These are phyloP conservation scores for Cryptococcus hybrid DNA, from an alignment of 1,284 basidiomycete genomes.

Conservation along the genomic window DNA sequence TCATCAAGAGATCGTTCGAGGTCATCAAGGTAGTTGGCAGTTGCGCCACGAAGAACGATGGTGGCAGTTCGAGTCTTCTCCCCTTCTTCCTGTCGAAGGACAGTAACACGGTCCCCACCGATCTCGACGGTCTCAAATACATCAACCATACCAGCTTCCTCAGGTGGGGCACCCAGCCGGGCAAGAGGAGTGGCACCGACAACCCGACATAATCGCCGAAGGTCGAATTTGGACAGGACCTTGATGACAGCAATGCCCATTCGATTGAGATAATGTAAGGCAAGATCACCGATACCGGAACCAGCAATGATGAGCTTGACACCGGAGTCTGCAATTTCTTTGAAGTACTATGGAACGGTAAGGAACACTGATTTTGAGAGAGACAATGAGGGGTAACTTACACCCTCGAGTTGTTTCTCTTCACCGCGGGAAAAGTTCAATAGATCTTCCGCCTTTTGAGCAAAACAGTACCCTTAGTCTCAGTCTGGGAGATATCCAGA, in stretches of 20 bases:
- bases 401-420: constrained; percentile 93
- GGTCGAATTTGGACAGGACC: constrained; percentile 97
- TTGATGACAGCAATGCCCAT: constrained; percentile 93
- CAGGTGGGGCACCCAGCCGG: constrained; percentile 86
- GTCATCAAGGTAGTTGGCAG: constrained; percentile 91
- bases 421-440: constrained; percentile 94
- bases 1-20: constrained; percentile 95
- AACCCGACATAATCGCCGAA: constrained; percentile 89
- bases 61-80: constrained; percentile 85
- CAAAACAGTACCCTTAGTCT: constrained; percentile 98
- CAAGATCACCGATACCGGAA: constrained; percentile 89
- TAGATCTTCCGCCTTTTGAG: constrained; percentile 93
- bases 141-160: constrained; percentile 94
- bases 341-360: constrained; percentile 70
- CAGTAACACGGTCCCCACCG: constrained; percentile 96
- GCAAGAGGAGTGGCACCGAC: constrained; percentile 96
- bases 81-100: constrained; percentile 78
- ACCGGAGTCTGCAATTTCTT: constrained; percentile 95
- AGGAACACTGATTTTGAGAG: no score
- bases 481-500: constrained; percentile 91
- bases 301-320: constrained; percentile 93
- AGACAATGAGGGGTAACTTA: constrained; percentile 37
- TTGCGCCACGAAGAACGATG: constrained; percentile 95
- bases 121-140: constrained; percentile 95
- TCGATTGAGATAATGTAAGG: constrained; percentile 95